These are phyloP conservation scores for Tinospora cordifolia DNA, from an alignment of 164 flowering plant genomes.

Conservation along the genomic window DNA sequence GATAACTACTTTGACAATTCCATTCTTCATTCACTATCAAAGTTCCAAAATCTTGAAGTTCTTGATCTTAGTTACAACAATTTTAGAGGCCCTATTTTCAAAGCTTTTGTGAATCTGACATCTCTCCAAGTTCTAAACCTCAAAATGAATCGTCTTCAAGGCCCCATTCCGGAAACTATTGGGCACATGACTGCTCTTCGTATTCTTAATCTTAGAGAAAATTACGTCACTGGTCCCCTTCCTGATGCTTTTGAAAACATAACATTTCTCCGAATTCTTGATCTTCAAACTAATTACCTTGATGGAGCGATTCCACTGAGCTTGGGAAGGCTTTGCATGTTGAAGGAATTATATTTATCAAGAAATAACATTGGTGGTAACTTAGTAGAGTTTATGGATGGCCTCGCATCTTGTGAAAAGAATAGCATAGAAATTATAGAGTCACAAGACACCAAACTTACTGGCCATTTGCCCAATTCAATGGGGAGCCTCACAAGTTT, in stretches of 20 bases:
- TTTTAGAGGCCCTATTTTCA: neutral
- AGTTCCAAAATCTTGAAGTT: neutral
- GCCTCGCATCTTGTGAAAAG: neutral
- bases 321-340: neutral
- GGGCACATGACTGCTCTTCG: neutral
- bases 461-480: neutral
- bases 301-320: neutral
- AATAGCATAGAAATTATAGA: neutral
- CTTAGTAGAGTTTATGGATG: neutral
- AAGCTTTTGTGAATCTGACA: neutral
- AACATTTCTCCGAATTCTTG: neutral
- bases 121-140: neutral
- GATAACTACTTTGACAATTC: neutral
- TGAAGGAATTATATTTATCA: neutral
- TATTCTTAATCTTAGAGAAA: neutral
- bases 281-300: neutral
- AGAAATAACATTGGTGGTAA: neutral
- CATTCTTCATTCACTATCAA: neutral
- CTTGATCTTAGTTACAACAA: neutral
- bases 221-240: constrained; percentile 1
- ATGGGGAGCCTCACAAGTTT: neutral
- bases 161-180: neutral
- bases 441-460: neutral
- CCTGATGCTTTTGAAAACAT: constrained; percentile 1
- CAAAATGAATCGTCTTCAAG: neutral